Base-by-base conservation (phyloP, 1,284 basidiomycete genomes). In the Fomitiporia mediterranea region DNA sequence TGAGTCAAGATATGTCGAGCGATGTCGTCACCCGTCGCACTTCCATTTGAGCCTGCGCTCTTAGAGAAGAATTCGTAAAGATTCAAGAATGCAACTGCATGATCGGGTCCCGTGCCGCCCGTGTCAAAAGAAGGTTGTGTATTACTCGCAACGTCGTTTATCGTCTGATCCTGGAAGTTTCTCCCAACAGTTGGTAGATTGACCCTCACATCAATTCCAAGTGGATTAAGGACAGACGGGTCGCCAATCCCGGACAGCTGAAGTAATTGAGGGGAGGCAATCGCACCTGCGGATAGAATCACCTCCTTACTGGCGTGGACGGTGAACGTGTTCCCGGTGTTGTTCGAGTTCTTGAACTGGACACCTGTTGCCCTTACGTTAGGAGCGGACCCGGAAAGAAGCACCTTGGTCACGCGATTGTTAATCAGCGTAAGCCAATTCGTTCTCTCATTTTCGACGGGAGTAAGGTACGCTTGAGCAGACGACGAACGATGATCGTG, bases 141-240 rank as follows among this genome's bases (percentile, higher is more conserved):
- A n/a, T n/a, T n/a, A n/a, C n/a, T n/a, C n/a, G n/a, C n/a, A n/a
- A n/a, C n/a, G n/a, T n/a, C n/a, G n/a, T n/a, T n/a, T n/a, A n/a
- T n/a, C n/a, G n/a, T n/a, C n/a, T 89, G 86, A 67, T 91, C 86
- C 67, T 88, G 84, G 42, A 91, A 66, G 70, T 89, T 83, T 68
- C 86, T 81, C 1, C 89, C 89, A 53, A 93, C 89, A 54, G 84
- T 84, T 3, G 87, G 86, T 1, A 89, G 72, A 58, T 82, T 80
- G 39, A 72, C 59, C 21, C 66, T 56, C 5, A 77, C 68, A 11
- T 62, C 50, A n/a, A 91, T 78, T 42, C 79, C 79, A 23, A 80
- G 76, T 6, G 67, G 66, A 21, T 73, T 62, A 40, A 91, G 69
- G 2, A 83, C 75, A 48, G 79, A 77, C 52, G 66, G 68, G 2